These are phyloP conservation scores for Mimosa pudica DNA, from an alignment of 306 rosid species.

Conservation along the genomic window DNA sequence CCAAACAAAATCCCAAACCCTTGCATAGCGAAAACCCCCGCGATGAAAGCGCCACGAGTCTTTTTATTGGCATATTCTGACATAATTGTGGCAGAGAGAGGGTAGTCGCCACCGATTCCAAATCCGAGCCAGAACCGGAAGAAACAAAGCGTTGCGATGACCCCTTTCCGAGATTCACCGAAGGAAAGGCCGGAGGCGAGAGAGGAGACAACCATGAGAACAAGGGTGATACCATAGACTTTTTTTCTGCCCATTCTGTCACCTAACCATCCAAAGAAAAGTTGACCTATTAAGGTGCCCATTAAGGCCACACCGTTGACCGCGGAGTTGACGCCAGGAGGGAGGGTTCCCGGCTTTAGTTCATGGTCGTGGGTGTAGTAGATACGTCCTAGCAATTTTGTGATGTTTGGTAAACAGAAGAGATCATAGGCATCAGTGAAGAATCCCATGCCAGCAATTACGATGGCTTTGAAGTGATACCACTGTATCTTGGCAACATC, in stretches of 20 bases:
- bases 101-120: slow-evolving; percentile 13
- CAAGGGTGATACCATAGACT: slow-evolving; percentile 36
- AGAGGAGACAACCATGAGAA: slow-evolving; percentile 56
- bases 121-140: slow-evolving; percentile 6
- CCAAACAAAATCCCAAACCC: neutral
- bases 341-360: slow-evolving; percentile 41
- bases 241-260: slow-evolving; percentile 8
- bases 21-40: slow-evolving; percentile 3
- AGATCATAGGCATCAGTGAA: slow-evolving; percentile 6
- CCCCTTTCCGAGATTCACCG: slow-evolving; percentile 11
- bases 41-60: neutral
- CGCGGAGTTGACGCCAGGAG: neutral
- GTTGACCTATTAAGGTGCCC: neutral
- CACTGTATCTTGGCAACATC: neutral
- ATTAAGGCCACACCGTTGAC: neutral
- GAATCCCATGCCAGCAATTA: slow-evolving; percentile 4
- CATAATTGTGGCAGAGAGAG: slow-evolving; percentile 13
- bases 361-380: slow-evolving; percentile 1
- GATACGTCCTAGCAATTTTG: slow-evolving; percentile 56
- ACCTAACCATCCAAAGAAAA: slow-evolving; percentile 2
- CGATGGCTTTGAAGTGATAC: slow-evolving; percentile 10
- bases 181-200: slow-evolving; percentile 53
- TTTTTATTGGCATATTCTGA: neutral
- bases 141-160: neutral
- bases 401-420: neutral